phyloP scores from a whole-genome alignment of 1,284 basidiomycete species.

The Tylopilus sp. region DNA sequence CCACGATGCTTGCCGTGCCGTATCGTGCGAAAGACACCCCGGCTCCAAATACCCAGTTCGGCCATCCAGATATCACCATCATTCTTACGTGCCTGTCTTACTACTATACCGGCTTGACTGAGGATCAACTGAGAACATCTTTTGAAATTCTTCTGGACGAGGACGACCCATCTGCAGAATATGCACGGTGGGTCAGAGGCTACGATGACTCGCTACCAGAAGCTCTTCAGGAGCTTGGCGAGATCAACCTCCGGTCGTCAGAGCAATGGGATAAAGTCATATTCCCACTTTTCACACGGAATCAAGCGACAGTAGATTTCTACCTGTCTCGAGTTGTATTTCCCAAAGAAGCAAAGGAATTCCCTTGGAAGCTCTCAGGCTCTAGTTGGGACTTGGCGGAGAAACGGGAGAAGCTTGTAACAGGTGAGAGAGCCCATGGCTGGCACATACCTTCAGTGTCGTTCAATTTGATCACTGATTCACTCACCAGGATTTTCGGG shows the following conservation, averaged over 20 bases:
- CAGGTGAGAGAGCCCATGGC: slow-evolving; percentile 4
- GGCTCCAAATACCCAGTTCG: slow-evolving; percentile 59
- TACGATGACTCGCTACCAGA: slow-evolving; percentile 31
- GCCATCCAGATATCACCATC: slow-evolving; percentile 62
- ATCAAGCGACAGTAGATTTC: slow-evolving; percentile 57
- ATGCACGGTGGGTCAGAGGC: slow-evolving; percentile 52
- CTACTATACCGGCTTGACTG: slow-evolving; percentile 58
- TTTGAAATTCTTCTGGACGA: slow-evolving; percentile 53
- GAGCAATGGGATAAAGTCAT: slow-evolving; percentile 44
- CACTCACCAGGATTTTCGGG: slow-evolving; percentile 15
- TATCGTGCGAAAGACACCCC: slow-evolving; percentile 65
- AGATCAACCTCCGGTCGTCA: slow-evolving; percentile 53
- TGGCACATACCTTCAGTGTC: too few relatives aligned
- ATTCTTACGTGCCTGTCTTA: slow-evolving; percentile 61
- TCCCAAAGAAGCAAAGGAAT: slow-evolving; percentile 51
- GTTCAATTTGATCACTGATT: too few relatives aligned
- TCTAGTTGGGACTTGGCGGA: slow-evolving; percentile 65
- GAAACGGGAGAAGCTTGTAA: slow-evolving; percentile 4
- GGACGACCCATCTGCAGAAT: slow-evolving; percentile 56
- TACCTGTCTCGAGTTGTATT: slow-evolving; percentile 47
- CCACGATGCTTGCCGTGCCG: slow-evolving; percentile 55
- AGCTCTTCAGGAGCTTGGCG: slow-evolving; percentile 43
- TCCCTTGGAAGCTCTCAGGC: slow-evolving; percentile 53
- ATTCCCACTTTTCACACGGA: slow-evolving; percentile 48
- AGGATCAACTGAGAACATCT: slow-evolving; percentile 47